Percentiles rank a stretch among this genome's conserved stretches.
Evolutionary conservation across 2,329 filamentous ascomycete genomes (phyloP).

Genomic region (Thielaviopsis euricoi): DNA sequence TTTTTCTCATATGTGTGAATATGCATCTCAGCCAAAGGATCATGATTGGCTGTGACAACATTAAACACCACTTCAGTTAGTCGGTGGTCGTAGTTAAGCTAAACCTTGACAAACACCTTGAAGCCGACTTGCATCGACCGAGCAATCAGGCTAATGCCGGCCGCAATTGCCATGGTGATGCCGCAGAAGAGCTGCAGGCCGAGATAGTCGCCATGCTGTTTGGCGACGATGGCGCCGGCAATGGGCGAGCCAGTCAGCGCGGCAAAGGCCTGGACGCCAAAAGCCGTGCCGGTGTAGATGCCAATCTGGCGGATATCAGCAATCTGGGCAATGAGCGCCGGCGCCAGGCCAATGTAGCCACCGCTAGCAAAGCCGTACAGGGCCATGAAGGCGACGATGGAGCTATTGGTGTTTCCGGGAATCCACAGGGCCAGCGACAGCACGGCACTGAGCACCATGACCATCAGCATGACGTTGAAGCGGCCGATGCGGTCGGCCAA

Average conservation of each 20-base stretch:
- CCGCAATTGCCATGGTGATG: constrained; percentile 24
- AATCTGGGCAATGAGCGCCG: constrained; percentile 53
- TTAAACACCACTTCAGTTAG: not conserved
- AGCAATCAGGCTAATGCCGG: constrained; percentile 18
- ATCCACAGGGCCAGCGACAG: constrained; percentile 32
- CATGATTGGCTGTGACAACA: not conserved
- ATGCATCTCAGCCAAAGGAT: no score
- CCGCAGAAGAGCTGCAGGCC: constrained; percentile 52
- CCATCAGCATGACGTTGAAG: constrained; percentile 33
- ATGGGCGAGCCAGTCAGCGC: constrained; percentile 53
- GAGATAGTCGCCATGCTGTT: constrained; percentile 35
- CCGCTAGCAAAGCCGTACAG: constrained; percentile 56
- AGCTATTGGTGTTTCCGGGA: constrained; percentile 31
- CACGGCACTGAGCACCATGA: constrained; percentile 31
- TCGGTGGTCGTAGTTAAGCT: not conserved
- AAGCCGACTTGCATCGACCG: constrained; percentile 22
- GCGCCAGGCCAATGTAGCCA: constrained; percentile 44
- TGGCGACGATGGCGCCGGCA: constrained; percentile 41
- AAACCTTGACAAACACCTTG: constrained; percentile 19
- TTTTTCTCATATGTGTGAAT: no score
- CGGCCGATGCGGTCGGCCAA: constrained; percentile 28
- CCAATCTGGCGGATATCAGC: constrained; percentile 55
- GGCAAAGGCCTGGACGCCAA: constrained; percentile 44
- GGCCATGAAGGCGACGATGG: constrained; percentile 47
- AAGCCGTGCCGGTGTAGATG: constrained; percentile 46